Base-by-base conservation (phyloP, 305 asterid species). In the Fraxinus angustifolia region DNA sequence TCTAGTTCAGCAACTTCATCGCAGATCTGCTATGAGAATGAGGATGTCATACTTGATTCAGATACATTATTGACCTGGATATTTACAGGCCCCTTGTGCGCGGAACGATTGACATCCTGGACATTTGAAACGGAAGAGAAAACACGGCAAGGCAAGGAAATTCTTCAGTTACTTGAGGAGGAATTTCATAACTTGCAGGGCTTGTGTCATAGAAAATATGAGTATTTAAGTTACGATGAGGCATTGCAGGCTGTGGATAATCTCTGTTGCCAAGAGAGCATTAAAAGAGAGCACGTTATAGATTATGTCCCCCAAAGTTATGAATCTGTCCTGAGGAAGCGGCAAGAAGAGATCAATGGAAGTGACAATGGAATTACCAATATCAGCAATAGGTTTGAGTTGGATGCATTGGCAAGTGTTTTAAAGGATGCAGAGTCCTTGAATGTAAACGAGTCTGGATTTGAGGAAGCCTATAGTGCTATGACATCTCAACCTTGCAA, bases 31-130 rank as follows among this genome's bases (percentile, higher is more conserved):
- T 81, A 80, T 86, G 93, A 88, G 40, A 87, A 87, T 78, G 91
- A 86, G 36, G 88, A 87, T 56, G 88, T 75, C 82, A 80, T 84
- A 72, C 88, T 91, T 71, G 97, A 94, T 88, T 87, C 94, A 16
- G 96, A 92, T 88, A 89, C 96, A 67, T 86, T 96, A 80, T 87
- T 96, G 84, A 91, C 97, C 83, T 96, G 99, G 99, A 88, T 96
- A 87, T 92, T 90, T 86, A 80, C 72, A 48, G 97, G 96, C 36
- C 89, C 93, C 73, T 89, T 95, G 42, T 90, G 93, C 89, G 91
- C 86, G 73, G 97, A 94, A 75, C 93, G 88, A 60, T 78, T 93
- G 88, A 82, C 87, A 68, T 87, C 90, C 82, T 96, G 98, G 99
- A 84, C 82, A 36, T 91, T 60, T 60, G 77, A 77, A 53, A 91